Conservation (phyloP, 106 monocot species). For the Xerophyta viscosa region DNA sequence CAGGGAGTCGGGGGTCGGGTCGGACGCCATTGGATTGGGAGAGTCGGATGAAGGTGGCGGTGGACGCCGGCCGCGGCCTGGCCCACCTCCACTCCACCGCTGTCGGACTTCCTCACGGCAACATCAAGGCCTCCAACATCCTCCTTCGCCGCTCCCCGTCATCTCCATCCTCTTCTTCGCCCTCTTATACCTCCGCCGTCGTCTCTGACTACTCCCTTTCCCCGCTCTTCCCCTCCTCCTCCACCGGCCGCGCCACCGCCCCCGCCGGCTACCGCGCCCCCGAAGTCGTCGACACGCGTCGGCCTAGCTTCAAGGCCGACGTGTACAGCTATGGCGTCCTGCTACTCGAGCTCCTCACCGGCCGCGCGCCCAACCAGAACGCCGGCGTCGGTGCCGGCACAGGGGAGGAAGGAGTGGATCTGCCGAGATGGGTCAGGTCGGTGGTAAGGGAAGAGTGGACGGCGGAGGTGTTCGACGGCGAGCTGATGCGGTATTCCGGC, state of each 20-base stretch:
- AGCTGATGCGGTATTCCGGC: too few species aligned
- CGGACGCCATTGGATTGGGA: conserved; percentile 37
- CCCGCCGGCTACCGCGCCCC: conserved; percentile 37
- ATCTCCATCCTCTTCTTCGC: neutral
- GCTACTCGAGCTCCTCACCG: conserved; percentile 52
- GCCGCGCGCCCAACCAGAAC: conserved; percentile 24
- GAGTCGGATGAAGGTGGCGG: conserved; percentile 24
- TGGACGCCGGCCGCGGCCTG: conserved; percentile 28
- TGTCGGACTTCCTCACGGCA: conserved; percentile 36
- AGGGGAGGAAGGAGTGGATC: conserved; percentile 32
- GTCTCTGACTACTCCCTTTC: conserved; percentile 36
- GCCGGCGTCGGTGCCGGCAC: conserved; percentile 14
- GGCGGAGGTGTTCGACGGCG: too few species aligned
- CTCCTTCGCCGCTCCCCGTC: conserved; percentile 20
- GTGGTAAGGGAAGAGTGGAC: conserved; percentile 84
- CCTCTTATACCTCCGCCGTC: conserved; percentile 15
- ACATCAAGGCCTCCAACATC: conserved; percentile 50
- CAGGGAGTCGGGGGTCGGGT: conserved; percentile 31
- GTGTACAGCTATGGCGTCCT: conserved; percentile 53
- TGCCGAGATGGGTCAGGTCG: conserved; percentile 65
- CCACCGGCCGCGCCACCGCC: conserved; percentile 3
- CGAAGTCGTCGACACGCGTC: conserved; percentile 21
- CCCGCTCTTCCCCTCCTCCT: conserved; percentile 16
- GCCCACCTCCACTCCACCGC: conserved; percentile 45
- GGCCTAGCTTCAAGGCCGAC: conserved; percentile 25